These are phyloP conservation scores for Keithomyces neogunnii DNA, from an alignment of 2,329 filamentous ascomycete species.

Conservation along the genomic window DNA sequence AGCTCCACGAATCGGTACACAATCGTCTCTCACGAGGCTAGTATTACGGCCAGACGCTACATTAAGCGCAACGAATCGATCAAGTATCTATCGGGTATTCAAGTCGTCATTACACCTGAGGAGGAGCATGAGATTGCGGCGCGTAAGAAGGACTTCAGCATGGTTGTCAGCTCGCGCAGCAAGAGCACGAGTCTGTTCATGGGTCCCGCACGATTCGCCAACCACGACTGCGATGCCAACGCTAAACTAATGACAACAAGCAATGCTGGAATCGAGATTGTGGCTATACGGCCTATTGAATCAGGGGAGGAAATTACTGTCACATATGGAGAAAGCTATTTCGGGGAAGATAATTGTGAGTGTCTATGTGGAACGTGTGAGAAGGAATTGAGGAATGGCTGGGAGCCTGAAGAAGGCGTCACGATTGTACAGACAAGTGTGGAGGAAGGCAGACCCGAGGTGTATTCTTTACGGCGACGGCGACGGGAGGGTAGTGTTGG, in stretches of 20 bases:
- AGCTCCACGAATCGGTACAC: constrained; percentile 89
- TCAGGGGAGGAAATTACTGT: constrained; percentile 94
- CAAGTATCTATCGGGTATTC: constrained; percentile 84
- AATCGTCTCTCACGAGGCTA: constrained; percentile 80
- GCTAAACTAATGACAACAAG: constrained; percentile 78
- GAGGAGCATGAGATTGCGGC: constrained; percentile 77
- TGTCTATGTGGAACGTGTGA: constrained; percentile 90
- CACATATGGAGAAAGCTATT: constrained; percentile 91
- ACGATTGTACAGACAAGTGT: constrained; percentile 41
- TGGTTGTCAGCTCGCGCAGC: constrained; percentile 87
- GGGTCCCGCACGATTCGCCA: constrained; percentile 90
- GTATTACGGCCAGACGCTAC: constrained; percentile 68
- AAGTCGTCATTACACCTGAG: constrained; percentile 85
- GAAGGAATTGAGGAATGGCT: constrained; percentile 66
- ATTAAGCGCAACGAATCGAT: constrained; percentile 79
- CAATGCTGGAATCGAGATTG: constrained; percentile 81
- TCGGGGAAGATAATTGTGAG: constrained; percentile 89
- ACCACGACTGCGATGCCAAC: constrained; percentile 94
- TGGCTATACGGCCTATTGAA: constrained; percentile 73
- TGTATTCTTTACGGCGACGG: constrained; percentile 49
- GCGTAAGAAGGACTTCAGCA: constrained; percentile 89
- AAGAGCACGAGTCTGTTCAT: constrained; percentile 89
- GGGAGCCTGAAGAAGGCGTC: constrained; percentile 51
- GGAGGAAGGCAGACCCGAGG: constrained; percentile 40
- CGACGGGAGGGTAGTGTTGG: constrained; percentile 42